A percentile compares a stretch with the other conserved stretches of the same genome.
These are phyloP conservation scores for Termitomyces sp. DNA, from an alignment of 768 basidiomycete genomes.

Conservation along the genomic window DNA sequence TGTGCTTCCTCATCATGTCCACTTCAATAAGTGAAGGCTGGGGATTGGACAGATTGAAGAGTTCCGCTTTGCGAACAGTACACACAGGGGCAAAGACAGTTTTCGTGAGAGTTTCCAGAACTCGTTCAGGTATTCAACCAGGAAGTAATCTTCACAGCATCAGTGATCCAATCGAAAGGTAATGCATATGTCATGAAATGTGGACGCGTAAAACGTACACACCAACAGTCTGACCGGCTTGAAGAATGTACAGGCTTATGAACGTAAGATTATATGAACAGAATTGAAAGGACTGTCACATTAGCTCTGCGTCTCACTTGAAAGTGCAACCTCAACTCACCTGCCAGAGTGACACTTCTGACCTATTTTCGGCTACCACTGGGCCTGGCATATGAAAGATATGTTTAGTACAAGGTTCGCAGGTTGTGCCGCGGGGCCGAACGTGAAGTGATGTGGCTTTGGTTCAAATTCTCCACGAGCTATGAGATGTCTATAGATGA, in stretches of 20 bases:
- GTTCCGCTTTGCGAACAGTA: background rate
- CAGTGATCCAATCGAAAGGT: background rate
- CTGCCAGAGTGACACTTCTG: background rate
- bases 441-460: background rate
- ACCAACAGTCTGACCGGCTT: background rate
- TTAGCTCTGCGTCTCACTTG: background rate
- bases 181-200: background rate
- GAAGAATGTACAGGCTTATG: background rate
- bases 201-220: background rate
- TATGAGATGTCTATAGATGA: background rate
- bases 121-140: background rate
- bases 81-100: background rate
- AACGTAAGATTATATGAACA: background rate
- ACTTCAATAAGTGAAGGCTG: conserved; percentile 6
- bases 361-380: background rate
- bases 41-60: conserved; percentile 5
- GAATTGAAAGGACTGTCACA: background rate
- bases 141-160: conserved; percentile 2
- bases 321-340: background rate
- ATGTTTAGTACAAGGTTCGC: background rate
- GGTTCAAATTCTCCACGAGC: background rate
- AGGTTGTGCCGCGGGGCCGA: background rate
- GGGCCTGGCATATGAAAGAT: background rate
- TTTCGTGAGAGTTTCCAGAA: conserved; percentile 6
- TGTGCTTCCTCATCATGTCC: background rate